Conservation (phyloP, 805 yeast species). For the Blastobotrys mokoenaii region DNA sequence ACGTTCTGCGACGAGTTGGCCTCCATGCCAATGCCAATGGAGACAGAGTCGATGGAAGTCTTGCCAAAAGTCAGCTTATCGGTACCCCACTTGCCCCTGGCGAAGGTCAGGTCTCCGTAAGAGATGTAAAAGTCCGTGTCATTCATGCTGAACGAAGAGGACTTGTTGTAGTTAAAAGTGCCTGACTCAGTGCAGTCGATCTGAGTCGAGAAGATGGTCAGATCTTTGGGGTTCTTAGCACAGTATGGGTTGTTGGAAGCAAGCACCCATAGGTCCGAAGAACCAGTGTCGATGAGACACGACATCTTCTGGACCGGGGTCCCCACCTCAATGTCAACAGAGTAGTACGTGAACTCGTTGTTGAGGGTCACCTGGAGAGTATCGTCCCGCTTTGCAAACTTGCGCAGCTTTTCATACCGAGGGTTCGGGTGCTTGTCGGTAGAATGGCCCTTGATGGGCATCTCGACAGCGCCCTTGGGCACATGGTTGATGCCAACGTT, state of each 20-base stretch:
- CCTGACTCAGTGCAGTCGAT: conserved; percentile 21
- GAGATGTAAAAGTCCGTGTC: conserved; percentile 22
- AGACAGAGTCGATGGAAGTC: conserved; percentile 35
- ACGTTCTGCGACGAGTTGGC: conserved; percentile 43
- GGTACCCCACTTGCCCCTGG: conserved; percentile 49
- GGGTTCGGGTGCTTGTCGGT: conserved; percentile 13
- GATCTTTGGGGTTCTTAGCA: conserved; percentile 30
- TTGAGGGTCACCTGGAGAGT: conserved; percentile 14
- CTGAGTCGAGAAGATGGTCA: conserved; percentile 11
- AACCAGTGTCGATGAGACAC: conserved; percentile 66
- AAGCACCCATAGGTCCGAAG: conserved; percentile 65
- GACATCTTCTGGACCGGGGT: conserved; percentile 44
- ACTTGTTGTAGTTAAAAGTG: conserved; percentile 25
- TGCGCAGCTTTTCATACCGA: conserved; percentile 6
- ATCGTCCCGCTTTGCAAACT: conserved; percentile 4
- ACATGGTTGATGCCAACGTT: background rate
- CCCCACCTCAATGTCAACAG: conserved; percentile 38
- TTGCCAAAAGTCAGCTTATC: conserved; percentile 53
- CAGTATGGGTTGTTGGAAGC: conserved; percentile 39
- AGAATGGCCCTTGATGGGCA: conserved; percentile 11
- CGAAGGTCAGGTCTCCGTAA: conserved; percentile 40
- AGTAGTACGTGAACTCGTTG: conserved; percentile 23
- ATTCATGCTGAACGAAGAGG: conserved; percentile 22
- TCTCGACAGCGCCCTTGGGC: conserved; percentile 8
- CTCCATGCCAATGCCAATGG: conserved; percentile 36